phyloP scores from a whole-genome alignment of 257 asterid species.

The Avicennia marina region DNA sequence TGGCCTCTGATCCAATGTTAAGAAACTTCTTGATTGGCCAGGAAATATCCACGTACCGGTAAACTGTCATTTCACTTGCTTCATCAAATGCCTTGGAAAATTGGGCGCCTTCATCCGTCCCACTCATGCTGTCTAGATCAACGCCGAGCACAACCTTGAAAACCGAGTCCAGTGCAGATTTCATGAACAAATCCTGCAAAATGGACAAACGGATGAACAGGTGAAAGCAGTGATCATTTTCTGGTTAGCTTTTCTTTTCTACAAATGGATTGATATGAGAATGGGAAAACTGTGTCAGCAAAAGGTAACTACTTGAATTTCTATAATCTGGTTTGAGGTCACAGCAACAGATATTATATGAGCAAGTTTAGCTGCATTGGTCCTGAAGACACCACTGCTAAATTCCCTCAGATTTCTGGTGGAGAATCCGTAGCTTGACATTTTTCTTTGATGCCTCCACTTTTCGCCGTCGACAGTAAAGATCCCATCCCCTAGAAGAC shows the following conservation, averaged over 20 bases:
- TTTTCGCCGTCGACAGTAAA: constrained; percentile 57
- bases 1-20: constrained; percentile 61
- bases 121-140: constrained; percentile 50
- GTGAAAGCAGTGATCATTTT: not conserved
- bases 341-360: constrained; percentile 30
- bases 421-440: constrained; percentile 63
- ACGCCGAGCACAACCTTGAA: constrained; percentile 64
- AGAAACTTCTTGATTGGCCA: constrained; percentile 57
- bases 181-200: constrained; percentile 63
- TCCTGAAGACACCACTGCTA: constrained; percentile 52
- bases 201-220: not conserved
- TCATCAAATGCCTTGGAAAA: constrained; percentile 57
- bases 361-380: constrained; percentile 49
- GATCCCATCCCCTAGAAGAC: constrained; percentile 64
- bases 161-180: constrained; percentile 59
- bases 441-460: constrained; percentile 63
- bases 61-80: constrained; percentile 48
- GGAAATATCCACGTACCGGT: constrained; percentile 43
- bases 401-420: constrained; percentile 52
- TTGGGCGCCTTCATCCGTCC: constrained; percentile 36
- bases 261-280: too few species aligned
- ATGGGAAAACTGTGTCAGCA: too few species aligned
- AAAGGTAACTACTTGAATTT: constrained; percentile 35
- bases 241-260: not conserved
- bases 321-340: constrained; percentile 30